A percentile compares a stretch with the other conserved stretches of the same genome.
Evolutionary conservation across 768 basidiomycete genomes (phyloP).

Genomic region (Lentinula lateritia): DNA sequence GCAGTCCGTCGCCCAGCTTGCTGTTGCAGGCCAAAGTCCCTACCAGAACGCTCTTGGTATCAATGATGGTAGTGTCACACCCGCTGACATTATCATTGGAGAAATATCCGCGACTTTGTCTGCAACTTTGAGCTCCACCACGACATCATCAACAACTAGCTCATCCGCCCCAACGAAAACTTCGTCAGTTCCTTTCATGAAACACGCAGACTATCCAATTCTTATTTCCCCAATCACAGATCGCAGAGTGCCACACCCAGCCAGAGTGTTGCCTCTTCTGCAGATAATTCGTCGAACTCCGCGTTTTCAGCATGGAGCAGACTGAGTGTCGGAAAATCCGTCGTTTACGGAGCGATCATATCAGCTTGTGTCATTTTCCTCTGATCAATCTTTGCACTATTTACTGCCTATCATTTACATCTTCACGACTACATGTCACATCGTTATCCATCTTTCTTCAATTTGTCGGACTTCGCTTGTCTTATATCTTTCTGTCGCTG

Average conservation of each 20-base stretch:
- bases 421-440: background rate
- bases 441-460: background rate
- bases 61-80: background rate
- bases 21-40: slow-evolving; percentile 14
- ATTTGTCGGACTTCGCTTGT: background rate
- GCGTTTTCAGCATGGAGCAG: background rate
- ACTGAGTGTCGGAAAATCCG: background rate
- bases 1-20: slow-evolving; percentile 44
- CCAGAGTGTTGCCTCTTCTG: background rate
- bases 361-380: background rate
- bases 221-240: too few relatives aligned
- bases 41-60: slow-evolving; percentile 1
- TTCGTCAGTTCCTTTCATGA: background rate
- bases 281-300: background rate
- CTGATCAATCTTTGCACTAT: background rate
- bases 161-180: background rate
- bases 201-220: background rate
- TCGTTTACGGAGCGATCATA: background rate
- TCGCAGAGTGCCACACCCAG: background rate
- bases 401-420: background rate
- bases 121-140: background rate
- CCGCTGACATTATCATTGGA: background rate
- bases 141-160: background rate
- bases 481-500: background rate
- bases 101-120: background rate